Percentiles rank a stretch among this genome's conserved stretches.
Evolutionary conservation across 2,329 filamentous ascomycete genomes (phyloP).

Genomic region (Celoporthe dispersa): DNA sequence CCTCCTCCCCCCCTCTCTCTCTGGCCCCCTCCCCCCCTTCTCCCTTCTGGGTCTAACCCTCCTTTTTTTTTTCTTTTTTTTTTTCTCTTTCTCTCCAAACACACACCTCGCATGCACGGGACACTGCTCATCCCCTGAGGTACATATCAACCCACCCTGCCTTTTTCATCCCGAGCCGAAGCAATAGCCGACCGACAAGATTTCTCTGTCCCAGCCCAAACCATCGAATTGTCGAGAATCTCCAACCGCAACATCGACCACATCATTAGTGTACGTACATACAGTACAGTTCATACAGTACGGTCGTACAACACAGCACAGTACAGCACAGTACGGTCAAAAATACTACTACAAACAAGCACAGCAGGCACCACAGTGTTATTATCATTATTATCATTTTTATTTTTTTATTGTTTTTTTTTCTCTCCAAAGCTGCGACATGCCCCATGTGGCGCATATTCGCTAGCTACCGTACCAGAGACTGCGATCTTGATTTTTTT

Average conservation of each 20-base stretch:
- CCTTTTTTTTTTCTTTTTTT: too few relatives aligned
- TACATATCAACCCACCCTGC: constrained; percentile 3
- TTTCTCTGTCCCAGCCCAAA: not conserved
- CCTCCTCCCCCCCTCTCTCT: not conserved
- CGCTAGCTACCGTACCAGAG: not conserved
- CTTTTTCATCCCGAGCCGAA: not conserved
- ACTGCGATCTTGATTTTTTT: not conserved
- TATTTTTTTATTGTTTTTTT: too few relatives aligned
- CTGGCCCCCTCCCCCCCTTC: not conserved
- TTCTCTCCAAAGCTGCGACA: not conserved
- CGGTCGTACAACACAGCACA: not conserved
- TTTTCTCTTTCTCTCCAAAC: too few relatives aligned
- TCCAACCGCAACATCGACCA: not conserved
- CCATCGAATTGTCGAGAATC: not conserved
- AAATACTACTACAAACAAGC: not conserved
- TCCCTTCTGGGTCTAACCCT: not conserved
- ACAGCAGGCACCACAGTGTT: too few relatives aligned
- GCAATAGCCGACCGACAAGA: constrained; percentile 2
- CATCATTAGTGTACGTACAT: not conserved
- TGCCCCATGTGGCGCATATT: constrained; percentile 3
- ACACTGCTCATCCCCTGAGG: not conserved
- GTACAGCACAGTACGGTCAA: not conserved
- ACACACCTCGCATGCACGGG: not conserved
- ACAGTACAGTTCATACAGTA: not conserved
- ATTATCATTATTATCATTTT: too few relatives aligned